Percentiles rank a stretch among this genome's conserved stretches.
These are phyloP conservation scores for Spinacia oleracea DNA, from an alignment of 179 eudicot species.

Conservation along the genomic window DNA sequence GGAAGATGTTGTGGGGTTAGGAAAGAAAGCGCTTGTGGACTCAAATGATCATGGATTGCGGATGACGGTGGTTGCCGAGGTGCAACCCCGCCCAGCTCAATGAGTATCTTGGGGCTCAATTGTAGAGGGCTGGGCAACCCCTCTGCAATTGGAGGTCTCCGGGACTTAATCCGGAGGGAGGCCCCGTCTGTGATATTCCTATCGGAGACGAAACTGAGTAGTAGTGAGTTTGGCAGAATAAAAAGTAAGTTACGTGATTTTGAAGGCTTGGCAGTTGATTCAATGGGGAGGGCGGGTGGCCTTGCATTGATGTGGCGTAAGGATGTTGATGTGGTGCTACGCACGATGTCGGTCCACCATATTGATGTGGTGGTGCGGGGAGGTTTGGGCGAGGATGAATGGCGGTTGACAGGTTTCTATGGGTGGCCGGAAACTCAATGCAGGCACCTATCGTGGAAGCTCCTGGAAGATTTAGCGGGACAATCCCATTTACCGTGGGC, in stretches of 20 bases:
- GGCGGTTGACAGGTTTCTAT: neutral
- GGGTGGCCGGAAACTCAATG: neutral
- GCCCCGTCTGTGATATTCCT: neutral
- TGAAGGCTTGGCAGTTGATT: neutral
- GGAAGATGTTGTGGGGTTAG: too few relatives aligned
- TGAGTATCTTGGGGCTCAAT: neutral
- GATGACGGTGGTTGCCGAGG: neutral
- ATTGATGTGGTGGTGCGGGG: neutral
- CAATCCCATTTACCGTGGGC: neutral
- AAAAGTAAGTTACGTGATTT: neutral
- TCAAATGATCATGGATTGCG: too few relatives aligned
- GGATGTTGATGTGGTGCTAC: neutral
- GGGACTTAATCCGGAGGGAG: neutral
- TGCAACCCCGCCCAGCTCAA: neutral
- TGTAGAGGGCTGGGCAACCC: neutral
- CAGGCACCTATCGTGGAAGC: neutral
- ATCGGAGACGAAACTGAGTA: neutral
- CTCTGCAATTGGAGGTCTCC: neutral
- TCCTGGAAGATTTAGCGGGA: neutral
- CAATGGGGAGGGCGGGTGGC: neutral
- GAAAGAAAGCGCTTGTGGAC: too few relatives aligned
- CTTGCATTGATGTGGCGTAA: neutral
- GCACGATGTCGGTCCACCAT: neutral
- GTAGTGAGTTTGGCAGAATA: neutral
- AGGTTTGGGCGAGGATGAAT: neutral